Evolutionary conservation across 768 basidiomycete species (phyloP).

Genomic region (Coprinopsis cinerea): DNA sequence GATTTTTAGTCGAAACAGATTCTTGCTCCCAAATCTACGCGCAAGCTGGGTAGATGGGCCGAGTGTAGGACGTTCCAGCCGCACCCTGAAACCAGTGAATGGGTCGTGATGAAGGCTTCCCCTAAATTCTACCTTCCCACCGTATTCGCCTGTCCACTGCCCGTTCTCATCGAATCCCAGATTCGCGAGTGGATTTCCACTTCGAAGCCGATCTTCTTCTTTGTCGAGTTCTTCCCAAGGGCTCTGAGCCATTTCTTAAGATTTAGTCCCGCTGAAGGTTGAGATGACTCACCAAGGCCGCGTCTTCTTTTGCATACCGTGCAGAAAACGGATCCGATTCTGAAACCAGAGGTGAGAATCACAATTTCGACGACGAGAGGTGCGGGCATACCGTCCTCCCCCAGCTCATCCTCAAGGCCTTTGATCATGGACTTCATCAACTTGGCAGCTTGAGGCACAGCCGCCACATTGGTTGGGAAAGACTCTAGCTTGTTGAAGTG

Average conservation of each 20-base stretch:
- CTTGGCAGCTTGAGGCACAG: background rate
- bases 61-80: slow-evolving; percentile 42
- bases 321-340: background rate
- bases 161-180: slow-evolving; percentile 37
- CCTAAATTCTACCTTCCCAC: slow-evolving; percentile 52
- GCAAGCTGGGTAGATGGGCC: slow-evolving; percentile 52
- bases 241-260: slow-evolving; percentile 27
- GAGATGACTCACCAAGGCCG: background rate
- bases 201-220: slow-evolving; percentile 38
- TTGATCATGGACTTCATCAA: too few relatives aligned
- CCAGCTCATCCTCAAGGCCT: too few relatives aligned
- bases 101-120: slow-evolving; percentile 25
- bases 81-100: slow-evolving; percentile 29
- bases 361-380: too few relatives aligned
- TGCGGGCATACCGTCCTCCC: too few relatives aligned
- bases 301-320: background rate
- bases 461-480: background rate
- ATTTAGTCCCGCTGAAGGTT: background rate
- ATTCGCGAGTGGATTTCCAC: slow-evolving; percentile 26
- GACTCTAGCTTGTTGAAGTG: background rate
- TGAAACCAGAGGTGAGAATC: background rate
- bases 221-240: slow-evolving; percentile 60
- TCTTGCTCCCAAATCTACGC: slow-evolving; percentile 57
- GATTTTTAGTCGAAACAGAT: slow-evolving; percentile 46
- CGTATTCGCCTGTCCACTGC: slow-evolving; percentile 43